phyloP scores from a whole-genome alignment of 1,139 yeast genomes.

The Blastobotrys capitulatus region DNA sequence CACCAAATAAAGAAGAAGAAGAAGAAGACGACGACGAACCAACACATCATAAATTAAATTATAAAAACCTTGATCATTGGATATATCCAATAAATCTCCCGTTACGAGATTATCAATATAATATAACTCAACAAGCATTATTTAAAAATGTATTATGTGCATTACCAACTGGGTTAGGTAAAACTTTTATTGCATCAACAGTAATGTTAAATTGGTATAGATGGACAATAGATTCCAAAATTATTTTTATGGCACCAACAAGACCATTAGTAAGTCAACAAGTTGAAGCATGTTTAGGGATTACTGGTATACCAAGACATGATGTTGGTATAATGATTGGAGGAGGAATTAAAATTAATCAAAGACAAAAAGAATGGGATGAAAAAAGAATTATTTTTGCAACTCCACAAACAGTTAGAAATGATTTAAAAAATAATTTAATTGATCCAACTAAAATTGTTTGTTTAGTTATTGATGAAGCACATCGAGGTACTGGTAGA shows the following conservation, averaged over 20 bases:
- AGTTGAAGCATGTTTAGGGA: slow-evolving; percentile 84
- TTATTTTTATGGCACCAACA: slow-evolving; percentile 95
- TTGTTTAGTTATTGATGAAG: slow-evolving; percentile 87
- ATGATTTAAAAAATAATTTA: slow-evolving; percentile 71
- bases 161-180: slow-evolving; percentile 95
- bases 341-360: slow-evolving; percentile 18
- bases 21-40: not conserved
- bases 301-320: slow-evolving; percentile 72
- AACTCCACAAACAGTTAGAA: slow-evolving; percentile 94
- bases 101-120: slow-evolving; percentile 80
- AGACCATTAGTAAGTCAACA: slow-evolving; percentile 96
- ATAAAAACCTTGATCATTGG: slow-evolving; percentile 43
- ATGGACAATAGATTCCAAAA: slow-evolving; percentile 74
- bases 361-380: slow-evolving; percentile 68
- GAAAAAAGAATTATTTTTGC: slow-evolving; percentile 78
- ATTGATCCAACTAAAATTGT: slow-evolving; percentile 70
- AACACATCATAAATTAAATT: slow-evolving; percentile 41
- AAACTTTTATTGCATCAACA: slow-evolving; percentile 92
- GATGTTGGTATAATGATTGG: slow-evolving; percentile 71
- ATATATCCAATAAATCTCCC: slow-evolving; percentile 84
- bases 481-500: slow-evolving; percentile 87
- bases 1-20: too few species aligned
- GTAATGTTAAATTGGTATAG: slow-evolving; percentile 85
- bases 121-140: slow-evolving; percentile 68
- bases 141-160: slow-evolving; percentile 78